phyloP scores from a whole-genome alignment of 495 filamentous ascomycete species.

The Penicillium steckii region DNA sequence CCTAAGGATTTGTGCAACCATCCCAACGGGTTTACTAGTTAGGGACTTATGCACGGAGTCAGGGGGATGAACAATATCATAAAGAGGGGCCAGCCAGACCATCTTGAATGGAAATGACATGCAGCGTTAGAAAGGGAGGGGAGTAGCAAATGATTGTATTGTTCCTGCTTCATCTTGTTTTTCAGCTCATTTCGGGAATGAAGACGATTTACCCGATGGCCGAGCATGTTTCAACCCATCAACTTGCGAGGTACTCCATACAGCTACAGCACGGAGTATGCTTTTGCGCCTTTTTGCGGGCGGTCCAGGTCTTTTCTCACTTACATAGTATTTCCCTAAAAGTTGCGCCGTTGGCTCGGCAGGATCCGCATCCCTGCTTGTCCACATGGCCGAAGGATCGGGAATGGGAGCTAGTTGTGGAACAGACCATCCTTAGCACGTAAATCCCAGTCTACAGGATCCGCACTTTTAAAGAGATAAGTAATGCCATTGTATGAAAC shows the following conservation, averaged over 20 bases:
- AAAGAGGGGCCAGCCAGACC: background rate
- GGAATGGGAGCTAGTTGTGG: background rate
- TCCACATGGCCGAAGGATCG: slow-evolving; percentile 20
- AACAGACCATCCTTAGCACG: background rate
- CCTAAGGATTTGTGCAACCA: background rate
- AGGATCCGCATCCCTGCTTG: slow-evolving; percentile 10
- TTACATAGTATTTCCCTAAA: slow-evolving; percentile 6
- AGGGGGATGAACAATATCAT: background rate
- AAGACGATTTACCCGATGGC: slow-evolving; percentile 1
- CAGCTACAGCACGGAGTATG: no score
- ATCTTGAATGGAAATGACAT: background rate
- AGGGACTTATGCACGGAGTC: background rate
- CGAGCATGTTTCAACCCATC: background rate
- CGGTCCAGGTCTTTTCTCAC: background rate
- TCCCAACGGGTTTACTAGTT: background rate
- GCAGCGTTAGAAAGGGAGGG: background rate
- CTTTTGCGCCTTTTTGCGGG: background rate
- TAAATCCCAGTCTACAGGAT: background rate
- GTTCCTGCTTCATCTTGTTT: background rate
- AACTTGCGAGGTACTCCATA: no score
- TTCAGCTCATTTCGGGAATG: background rate
- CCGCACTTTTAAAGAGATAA: background rate
- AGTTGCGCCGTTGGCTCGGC: background rate
- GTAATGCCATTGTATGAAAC: slow-evolving; percentile 1
- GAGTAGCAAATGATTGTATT: background rate